These are phyloP conservation scores for Agrocybe chaxingu DNA, from an alignment of 768 basidiomycete genomes.

Conservation along the genomic window DNA sequence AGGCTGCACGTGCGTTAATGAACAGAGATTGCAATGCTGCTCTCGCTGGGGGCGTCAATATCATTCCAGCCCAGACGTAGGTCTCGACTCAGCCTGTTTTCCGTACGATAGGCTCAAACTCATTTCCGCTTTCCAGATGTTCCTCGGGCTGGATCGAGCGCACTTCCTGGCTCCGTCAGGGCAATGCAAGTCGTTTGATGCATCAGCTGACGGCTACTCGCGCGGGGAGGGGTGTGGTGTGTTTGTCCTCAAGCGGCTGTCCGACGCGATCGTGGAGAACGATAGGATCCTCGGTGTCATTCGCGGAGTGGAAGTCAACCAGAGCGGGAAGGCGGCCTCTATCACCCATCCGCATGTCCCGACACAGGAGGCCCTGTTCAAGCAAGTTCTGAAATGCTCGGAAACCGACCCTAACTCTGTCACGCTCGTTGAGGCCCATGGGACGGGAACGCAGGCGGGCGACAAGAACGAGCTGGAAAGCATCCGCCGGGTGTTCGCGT, in stretches of 20 bases:
- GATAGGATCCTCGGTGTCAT: conserved; percentile 70
- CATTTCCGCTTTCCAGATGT: conserved; percentile 46
- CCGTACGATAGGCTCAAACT: background rate
- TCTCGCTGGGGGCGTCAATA: conserved; percentile 72
- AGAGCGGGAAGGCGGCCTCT: conserved; percentile 61
- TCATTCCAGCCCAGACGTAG: conserved; percentile 70
- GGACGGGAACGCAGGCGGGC: conserved; percentile 70
- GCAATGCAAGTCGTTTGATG: conserved; percentile 70
- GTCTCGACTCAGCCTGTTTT: conserved; percentile 16
- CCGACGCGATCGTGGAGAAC: conserved; percentile 62
- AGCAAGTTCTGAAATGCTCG: conserved; percentile 40
- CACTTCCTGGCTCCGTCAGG: conserved; percentile 68
- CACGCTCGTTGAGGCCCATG: conserved; percentile 71
- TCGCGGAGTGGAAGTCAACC: conserved; percentile 68
- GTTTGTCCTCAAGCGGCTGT: conserved; percentile 69
- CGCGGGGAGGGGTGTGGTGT: conserved; percentile 69
- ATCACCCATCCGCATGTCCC: conserved; percentile 72
- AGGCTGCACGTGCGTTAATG: conserved; percentile 63
- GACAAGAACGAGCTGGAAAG: conserved; percentile 65
- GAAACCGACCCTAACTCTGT: conserved; percentile 44
- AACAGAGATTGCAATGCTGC: conserved; percentile 65
- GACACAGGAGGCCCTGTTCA: conserved; percentile 58
- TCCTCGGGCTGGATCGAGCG: conserved; percentile 61
- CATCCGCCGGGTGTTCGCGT: conserved; percentile 52
- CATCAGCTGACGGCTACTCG: conserved; percentile 70